Percentiles rank a stretch among this genome's conserved stretches.
Evolutionary conservation across 139 green algal genomes (phyloP).

Genomic region (Chlorella sp.): DNA sequence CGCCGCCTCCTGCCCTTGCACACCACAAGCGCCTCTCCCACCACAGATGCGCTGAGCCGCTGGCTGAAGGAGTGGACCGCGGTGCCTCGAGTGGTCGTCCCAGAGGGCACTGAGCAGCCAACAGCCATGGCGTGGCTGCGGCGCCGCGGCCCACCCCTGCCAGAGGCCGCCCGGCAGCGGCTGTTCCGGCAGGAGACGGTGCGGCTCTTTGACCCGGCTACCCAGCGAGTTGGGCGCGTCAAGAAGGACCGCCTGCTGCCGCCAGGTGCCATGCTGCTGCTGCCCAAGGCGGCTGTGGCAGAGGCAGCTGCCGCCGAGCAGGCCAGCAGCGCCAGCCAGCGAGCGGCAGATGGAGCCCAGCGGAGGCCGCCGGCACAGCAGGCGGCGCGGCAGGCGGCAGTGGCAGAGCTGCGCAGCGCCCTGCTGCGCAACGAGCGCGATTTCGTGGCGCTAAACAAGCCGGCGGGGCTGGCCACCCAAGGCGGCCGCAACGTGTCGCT

Average conservation of each 20-base stretch:
- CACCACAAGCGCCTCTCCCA: not conserved
- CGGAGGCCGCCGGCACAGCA: not conserved
- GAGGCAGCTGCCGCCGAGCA: not conserved
- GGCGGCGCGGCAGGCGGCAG: not conserved
- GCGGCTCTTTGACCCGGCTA: constrained; percentile 15
- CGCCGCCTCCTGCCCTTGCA: not conserved
- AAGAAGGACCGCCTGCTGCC: constrained; percentile 9
- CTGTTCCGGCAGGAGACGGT: constrained; percentile 48
- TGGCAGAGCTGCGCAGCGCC: constrained; percentile 1
- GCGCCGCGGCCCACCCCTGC: constrained; percentile 44
- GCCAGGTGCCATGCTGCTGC: constrained; percentile 26
- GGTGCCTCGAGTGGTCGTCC: not conserved
- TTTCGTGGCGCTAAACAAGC: constrained; percentile 75
- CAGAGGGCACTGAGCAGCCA: constrained; percentile 6
- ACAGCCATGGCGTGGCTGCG: constrained; percentile 59
- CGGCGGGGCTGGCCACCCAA: constrained; percentile 65
- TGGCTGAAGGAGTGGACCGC: constrained; percentile 32
- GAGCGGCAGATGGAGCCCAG: not conserved
- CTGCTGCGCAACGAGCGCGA: constrained; percentile 49
- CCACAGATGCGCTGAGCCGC: constrained; percentile 3
- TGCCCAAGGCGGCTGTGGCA: constrained; percentile 9
- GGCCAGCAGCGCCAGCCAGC: not conserved
- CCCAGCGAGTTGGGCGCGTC: constrained; percentile 3
- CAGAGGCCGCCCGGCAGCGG: constrained; percentile 34
- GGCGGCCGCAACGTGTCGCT: constrained; percentile 32